Evolutionary conservation across 73 alveolate genomes (phyloP), one percentile per base, ranked within the genome.

Genomic region (Stentor coeruleus): DNA sequence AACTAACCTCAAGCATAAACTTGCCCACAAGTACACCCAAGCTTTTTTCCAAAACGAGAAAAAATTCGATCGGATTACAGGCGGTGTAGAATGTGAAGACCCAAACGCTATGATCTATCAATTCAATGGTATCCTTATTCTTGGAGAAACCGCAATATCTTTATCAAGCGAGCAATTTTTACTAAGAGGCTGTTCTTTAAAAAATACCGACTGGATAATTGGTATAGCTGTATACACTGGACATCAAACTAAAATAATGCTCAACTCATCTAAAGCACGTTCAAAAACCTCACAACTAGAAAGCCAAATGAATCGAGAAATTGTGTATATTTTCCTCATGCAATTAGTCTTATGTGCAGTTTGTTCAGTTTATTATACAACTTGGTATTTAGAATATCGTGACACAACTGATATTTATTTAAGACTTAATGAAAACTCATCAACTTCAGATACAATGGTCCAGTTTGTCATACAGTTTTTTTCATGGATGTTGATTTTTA

Each of bases 1-100:
- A 92, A 97, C 97, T 89, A 97, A 96, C 79, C 87, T 97, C 59
- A 98, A 98, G 91, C 92, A 94, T 89, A 96, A 96, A 86, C 55
- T n/a, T n/a, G n/a, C n/a, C n/a, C n/a, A n/a, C n/a, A n/a, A n/a
- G n/a, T n/a, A n/a, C n/a, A n/a, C n/a, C n/a, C 55, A 40, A 1
- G 66, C n/a, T 20, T 14, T 84, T 15, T 75, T 75, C 26, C 31
- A 20, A 40, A 40, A 20, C 20, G 20, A n/a, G 15, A 35, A 30
- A 40, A 40, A 75, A n/a, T 31, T 20, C n/a, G 35, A 75, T 14
- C 1, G 35, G 14, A 20, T 37, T 83, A 33, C 76, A 83, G 58
- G 83, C 31, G 35, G 38, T 58, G 79, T 91, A 89, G 81, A 35
- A 4, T 84, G 93, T 33, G 96, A 89, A 74, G 72, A 74, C 33